Evolutionary conservation across 306 rosid genomes (phyloP), one percentile per base, ranked within the genome.

Genomic region (Canavalia gladiata): DNA sequence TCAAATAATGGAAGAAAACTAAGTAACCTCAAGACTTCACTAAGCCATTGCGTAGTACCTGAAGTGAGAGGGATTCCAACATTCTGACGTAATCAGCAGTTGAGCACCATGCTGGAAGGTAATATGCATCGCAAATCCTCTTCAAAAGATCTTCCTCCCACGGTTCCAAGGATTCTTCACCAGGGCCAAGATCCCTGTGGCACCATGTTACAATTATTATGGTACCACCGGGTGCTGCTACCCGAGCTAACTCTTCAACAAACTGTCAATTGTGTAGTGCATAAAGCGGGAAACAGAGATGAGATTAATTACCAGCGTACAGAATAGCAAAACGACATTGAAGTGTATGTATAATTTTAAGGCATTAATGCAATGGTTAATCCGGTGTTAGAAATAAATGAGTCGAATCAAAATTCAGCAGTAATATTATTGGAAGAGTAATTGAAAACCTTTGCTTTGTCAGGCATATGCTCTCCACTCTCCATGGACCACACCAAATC

Each of bases 391-490:
- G 63, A 54, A 41, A 8, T 65, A 29, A 46, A 39, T 29, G 31
- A 42, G 18, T 47, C 1, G 1, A 49, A 49, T 49, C 47, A 2
- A 37, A 43, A 31, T 33, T 35, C 45, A 75, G 13, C 65, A 6
- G 47, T 77, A 33, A 37, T n/a, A 30, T 10, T 37, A 45, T 45
- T 51, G 25, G 3, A 42, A 66, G 68, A 54, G 3, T 70, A 41
- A 41, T 35, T 67, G 10, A 59, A 18, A 87, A 83, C 97, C 97
- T 92, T 93, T 4, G 89, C n/a, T 85, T 95, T 95, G 85, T 91
- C 95, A 55, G 98, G 99, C 98, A 95, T 95, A 84, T 95, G 99
- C 80, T 95, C 99, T 37, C 99, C 99, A 76, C 99, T 95, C 84
- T 95, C 99, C 99, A 95, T 91, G 60, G 97, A 95, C 99, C 98